These are phyloP conservation scores for Stentor roeselii DNA, from an alignment of 73 alveolate species.

Conservation along the genomic window DNA sequence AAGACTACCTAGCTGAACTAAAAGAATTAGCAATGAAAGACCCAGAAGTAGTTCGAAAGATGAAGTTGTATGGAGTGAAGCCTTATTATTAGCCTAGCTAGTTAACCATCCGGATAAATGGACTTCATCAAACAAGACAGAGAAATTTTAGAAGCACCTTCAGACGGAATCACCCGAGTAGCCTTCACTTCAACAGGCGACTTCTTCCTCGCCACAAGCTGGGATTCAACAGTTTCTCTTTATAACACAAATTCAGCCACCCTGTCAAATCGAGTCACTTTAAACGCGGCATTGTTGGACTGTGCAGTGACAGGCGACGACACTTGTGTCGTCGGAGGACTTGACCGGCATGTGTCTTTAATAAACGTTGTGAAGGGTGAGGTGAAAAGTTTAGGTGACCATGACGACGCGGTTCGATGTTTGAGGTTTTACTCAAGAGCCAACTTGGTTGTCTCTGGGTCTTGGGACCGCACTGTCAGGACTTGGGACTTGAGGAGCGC, in stretches of 20 bases:
- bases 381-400: conserved; percentile 30
- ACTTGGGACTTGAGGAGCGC: conserved; percentile 60
- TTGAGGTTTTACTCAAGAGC: conserved; percentile 21
- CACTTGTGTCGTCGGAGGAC: conserved; percentile 32
- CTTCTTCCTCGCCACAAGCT: conserved; percentile 30
- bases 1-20: background rate
- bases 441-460: conserved; percentile 55
- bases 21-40: background rate
- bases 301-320: conserved; percentile 4
- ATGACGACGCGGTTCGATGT: conserved; percentile 33
- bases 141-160: background rate
- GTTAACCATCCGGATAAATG: too few species aligned
- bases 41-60: too few species aligned
- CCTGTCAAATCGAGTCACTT: background rate
- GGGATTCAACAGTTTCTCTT: conserved; percentile 36
- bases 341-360: conserved; percentile 26
- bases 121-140: background rate
- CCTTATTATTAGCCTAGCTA: too few species aligned
- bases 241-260: conserved; percentile 21
- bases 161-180: conserved; percentile 32
- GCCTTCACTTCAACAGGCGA: conserved; percentile 25
- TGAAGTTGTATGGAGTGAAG: too few species aligned
- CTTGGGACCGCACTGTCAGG: conserved; percentile 65
- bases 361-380: conserved; percentile 19
- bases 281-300: conserved; percentile 33